These are phyloP conservation scores for Myxozyma neotropica DNA, from an alignment of 805 yeast genomes.

Conservation along the genomic window DNA sequence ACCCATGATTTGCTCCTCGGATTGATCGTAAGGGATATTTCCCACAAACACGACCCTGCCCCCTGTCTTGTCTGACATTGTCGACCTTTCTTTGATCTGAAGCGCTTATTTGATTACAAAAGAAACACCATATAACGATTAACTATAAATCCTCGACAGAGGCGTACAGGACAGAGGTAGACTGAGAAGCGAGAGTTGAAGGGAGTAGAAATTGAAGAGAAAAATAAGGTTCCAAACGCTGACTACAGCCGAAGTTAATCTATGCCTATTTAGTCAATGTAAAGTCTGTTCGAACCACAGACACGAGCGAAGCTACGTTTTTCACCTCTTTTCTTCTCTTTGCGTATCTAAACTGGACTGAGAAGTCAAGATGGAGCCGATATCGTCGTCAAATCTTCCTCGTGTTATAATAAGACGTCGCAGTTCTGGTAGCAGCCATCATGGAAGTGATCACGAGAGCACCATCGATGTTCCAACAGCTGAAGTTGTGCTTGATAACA, in stretches of 20 bases:
- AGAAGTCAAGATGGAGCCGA: background rate
- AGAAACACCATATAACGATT: no score
- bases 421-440: slow-evolving; percentile 11
- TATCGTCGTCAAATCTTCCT: background rate
- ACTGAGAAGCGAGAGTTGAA: no score
- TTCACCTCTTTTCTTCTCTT: background rate
- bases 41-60: slow-evolving; percentile 53
- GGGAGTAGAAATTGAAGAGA: no score
- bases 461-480: slow-evolving; percentile 19
- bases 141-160: no score
- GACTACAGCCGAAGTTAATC: background rate
- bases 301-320: background rate
- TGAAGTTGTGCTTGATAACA: slow-evolving; percentile 17
- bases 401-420: slow-evolving; percentile 7
- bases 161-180: no score
- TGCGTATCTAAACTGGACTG: background rate
- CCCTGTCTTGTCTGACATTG: slow-evolving; percentile 21
- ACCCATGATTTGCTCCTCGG: slow-evolving; percentile 82
- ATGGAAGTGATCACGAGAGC: slow-evolving; percentile 31
- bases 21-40: slow-evolving; percentile 87
- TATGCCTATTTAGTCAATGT: no score
- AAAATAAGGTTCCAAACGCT: background rate
- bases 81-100: background rate
- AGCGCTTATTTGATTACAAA: no score
- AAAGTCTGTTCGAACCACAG: background rate